A percentile compares a stretch with the other conserved stretches of the same genome.
phyloP scores from a whole-genome alignment of 305 asterid genomes.

The Ajuga reptans region DNA sequence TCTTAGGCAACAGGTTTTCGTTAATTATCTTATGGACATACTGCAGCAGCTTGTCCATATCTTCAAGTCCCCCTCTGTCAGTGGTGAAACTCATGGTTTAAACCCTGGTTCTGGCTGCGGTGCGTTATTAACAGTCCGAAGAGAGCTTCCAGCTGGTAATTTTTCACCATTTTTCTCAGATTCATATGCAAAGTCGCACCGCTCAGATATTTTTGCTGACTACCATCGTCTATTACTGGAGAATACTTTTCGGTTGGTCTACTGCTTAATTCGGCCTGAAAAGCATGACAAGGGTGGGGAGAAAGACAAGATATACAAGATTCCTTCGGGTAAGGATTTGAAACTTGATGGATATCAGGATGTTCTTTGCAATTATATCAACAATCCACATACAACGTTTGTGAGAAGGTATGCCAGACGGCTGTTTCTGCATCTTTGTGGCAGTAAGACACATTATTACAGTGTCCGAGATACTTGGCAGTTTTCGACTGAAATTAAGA shows the following conservation, averaged over 20 bases:
- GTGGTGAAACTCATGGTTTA: constrained; percentile 51
- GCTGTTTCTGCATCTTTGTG: constrained; percentile 92
- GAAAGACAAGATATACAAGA: constrained; percentile 66
- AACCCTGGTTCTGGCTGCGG: constrained; percentile 88
- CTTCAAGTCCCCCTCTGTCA: constrained; percentile 66
- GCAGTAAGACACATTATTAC: constrained; percentile 97
- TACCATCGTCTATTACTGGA: constrained; percentile 78
- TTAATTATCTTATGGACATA: constrained; percentile 92
- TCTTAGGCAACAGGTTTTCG: constrained; percentile 80
- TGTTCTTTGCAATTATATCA: constrained; percentile 92
- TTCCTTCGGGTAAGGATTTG: constrained; percentile 68
- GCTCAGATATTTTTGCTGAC: constrained; percentile 85
- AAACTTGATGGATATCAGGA: constrained; percentile 97
- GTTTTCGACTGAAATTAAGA: constrained; percentile 80
- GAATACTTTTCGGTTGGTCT: constrained; percentile 84
- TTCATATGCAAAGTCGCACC: constrained; percentile 91
- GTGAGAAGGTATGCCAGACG: constrained; percentile 96
- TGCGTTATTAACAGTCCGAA: constrained; percentile 69
- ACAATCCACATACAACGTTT: constrained; percentile 75
- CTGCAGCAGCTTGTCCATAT: constrained; percentile 81
- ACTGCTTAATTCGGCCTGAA: constrained; percentile 95
- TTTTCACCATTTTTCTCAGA: constrained; percentile 94
- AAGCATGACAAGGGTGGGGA: constrained; percentile 95
- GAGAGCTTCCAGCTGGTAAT: constrained; percentile 97
- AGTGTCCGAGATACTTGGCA: constrained; percentile 96